Evolutionary conservation across 2,329 filamentous ascomycete genomes (phyloP).

Genomic region (Fusarium multiceps): DNA sequence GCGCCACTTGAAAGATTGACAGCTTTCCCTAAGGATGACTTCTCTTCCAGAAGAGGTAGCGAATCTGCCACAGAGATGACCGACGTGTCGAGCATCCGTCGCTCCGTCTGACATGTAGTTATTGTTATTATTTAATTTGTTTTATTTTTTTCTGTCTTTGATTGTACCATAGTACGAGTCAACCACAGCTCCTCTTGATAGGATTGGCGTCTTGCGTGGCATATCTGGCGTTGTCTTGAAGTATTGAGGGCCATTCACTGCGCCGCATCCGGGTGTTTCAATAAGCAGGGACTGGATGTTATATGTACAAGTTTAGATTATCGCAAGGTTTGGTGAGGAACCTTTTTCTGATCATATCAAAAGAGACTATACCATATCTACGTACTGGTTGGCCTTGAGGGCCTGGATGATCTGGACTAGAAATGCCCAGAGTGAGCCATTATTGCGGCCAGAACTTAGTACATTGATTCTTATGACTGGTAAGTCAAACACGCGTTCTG

Average conservation of each 20-base stretch:
- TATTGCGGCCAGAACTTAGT: background rate
- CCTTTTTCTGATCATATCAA: background rate
- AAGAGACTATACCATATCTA: background rate
- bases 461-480: background rate
- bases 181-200: background rate
- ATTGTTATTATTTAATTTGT: background rate
- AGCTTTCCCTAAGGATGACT: slow-evolving; percentile 44
- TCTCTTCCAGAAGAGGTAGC: slow-evolving; percentile 49
- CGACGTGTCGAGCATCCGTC: slow-evolving; percentile 42
- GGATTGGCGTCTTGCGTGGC: slow-evolving; percentile 17
- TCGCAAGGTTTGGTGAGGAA: background rate
- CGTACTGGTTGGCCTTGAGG: background rate
- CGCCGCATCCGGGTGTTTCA: background rate
- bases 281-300: background rate
- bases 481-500: background rate
- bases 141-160: background rate
- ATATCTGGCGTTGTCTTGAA: slow-evolving; percentile 20
- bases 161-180: background rate
- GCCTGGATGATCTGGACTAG: background rate
- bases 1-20: slow-evolving; percentile 50
- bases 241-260: background rate
- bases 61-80: slow-evolving; percentile 54
- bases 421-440: background rate
- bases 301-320: slow-evolving; percentile 3
- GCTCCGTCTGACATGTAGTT: slow-evolving; percentile 24